These are phyloP conservation scores for Adenanthera pavonina DNA, from an alignment of 306 rosid species.

Conservation along the genomic window DNA sequence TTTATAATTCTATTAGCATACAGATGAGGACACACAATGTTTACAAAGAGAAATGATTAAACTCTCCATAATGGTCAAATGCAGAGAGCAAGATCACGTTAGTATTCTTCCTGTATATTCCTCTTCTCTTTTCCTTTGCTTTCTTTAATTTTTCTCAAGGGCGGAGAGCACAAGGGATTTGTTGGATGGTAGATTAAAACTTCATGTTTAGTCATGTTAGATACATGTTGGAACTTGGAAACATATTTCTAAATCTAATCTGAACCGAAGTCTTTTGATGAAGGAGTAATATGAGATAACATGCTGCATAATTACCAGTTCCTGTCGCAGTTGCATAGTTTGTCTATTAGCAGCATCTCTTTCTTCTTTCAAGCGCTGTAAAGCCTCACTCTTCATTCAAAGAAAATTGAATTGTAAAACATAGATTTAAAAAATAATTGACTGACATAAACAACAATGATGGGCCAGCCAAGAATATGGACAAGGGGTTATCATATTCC, in stretches of 20 bases:
- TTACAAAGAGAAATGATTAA: neutral
- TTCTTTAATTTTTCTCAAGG: neutral
- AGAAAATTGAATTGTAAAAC: conserved; percentile 35
- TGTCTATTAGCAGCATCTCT: conserved; percentile 76
- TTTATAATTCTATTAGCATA: conserved; percentile 1
- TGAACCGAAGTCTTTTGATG: conserved; percentile 14
- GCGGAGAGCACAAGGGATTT: neutral
- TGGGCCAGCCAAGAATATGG: conserved; percentile 5
- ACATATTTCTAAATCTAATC: conserved; percentile 4
- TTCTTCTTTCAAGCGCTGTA: conserved; percentile 79
- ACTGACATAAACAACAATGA: conserved; percentile 23
- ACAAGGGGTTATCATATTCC: neutral
- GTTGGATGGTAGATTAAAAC: conserved; percentile 10
- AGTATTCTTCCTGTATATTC: neutral
- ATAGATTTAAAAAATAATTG: conserved; percentile 1
- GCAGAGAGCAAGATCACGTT: neutral
- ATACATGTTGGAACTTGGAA: neutral
- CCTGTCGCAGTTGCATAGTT: conserved; percentile 80
- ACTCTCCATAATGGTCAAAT: conserved; percentile 4
- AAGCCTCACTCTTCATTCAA: conserved; percentile 51
- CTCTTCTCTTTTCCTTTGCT: neutral
- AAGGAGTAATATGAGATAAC: conserved; percentile 12
- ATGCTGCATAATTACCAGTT: conserved; percentile 63
- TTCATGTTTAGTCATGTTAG: conserved; percentile 21
- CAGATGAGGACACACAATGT: neutral